Evolutionary conservation across 768 basidiomycete genomes (phyloP), one percentile per base, ranked within the genome.

Genomic region (Hericium rajendrae): DNA sequence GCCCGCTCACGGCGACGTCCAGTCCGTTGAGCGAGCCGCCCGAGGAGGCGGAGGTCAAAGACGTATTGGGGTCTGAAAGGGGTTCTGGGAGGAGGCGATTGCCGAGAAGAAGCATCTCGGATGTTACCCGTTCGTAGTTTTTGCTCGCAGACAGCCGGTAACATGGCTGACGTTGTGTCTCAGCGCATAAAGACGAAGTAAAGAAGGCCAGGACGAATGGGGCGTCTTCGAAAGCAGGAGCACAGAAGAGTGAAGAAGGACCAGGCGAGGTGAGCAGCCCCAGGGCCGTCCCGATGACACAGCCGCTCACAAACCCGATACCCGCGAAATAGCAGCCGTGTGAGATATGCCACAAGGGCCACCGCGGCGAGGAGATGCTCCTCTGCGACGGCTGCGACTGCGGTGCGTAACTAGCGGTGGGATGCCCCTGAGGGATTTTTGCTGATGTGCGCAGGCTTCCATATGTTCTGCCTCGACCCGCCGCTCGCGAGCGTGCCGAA

Each of bases 391-490:
- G 85, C 22, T 92, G 89, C 69, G 90, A 91, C 71, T 80, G 83
- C 60, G 89, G 87, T 32, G 6, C 32, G 32, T 87, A 64, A 65
- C 71, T 63, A 37, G 40, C 48, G 22, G 46, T 54, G 41, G 22
- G 51, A 13, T 26, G 57, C 26, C n/a, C 40, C 24, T 12, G 53
- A 53, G 39, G 38, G 26, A 51, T 37, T 51, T 51, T 26, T 51
- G 15, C 54, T 43, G n/a, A 18, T 15, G 28, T 28, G 15, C 18
- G 4, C 59, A 94, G 92, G 95, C 4, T 99, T 92, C 73, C 97
- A 99, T 72, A 97, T 90, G 75, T 93, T 89, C 70, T 99, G 97
- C 69, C 85, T 99, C 57, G 88, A 93, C 66, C 97, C 97, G 12
- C 94, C 94, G 18, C 74, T 98, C 54, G 72, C 78, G 9, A 73